phyloP scores from a whole-genome alignment of 2,329 filamentous ascomycete species.

The Ophiostoma pallidulum region DNA sequence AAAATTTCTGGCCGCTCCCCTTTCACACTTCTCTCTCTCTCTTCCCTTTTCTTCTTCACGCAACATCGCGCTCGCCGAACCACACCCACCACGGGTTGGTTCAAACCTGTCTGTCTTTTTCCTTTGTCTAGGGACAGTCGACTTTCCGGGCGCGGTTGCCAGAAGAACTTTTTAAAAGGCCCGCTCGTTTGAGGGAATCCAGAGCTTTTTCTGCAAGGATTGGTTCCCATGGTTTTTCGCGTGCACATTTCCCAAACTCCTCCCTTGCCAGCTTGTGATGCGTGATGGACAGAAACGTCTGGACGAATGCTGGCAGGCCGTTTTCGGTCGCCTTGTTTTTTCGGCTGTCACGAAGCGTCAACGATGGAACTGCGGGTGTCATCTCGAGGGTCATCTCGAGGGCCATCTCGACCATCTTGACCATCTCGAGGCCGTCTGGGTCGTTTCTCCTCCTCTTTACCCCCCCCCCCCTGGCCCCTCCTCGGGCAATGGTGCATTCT shows the following conservation, averaged over 20 bases:
- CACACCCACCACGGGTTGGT: background rate
- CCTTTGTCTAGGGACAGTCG: background rate
- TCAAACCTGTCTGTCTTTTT: background rate
- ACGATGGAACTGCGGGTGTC: no score
- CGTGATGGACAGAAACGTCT: no score
- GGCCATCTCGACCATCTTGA: no score
- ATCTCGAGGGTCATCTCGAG: no score
- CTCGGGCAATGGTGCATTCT: no score
- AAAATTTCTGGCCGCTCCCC: constrained; percentile 1
- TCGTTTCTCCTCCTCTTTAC: no score
- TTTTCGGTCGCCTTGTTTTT: no score
- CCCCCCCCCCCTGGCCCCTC: no score
- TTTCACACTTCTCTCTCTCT: background rate
- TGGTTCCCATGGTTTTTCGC: constrained; percentile 20
- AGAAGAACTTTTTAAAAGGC: constrained; percentile 16
- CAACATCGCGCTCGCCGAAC: constrained; percentile 15
- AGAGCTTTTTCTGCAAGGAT: constrained; percentile 17
- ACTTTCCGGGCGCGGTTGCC: constrained; percentile 15
- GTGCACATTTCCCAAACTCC: constrained; percentile 11
- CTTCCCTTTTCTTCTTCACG: constrained; percentile 6
- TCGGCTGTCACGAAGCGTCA: no score
- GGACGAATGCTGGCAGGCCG: no score
- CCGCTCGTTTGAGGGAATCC: constrained; percentile 22
- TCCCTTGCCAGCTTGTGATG: no score
- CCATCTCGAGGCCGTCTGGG: no score